Conservation (phyloP, 2,329 filamentous ascomycete genomes). For the Blastomyces percursus region DNA sequence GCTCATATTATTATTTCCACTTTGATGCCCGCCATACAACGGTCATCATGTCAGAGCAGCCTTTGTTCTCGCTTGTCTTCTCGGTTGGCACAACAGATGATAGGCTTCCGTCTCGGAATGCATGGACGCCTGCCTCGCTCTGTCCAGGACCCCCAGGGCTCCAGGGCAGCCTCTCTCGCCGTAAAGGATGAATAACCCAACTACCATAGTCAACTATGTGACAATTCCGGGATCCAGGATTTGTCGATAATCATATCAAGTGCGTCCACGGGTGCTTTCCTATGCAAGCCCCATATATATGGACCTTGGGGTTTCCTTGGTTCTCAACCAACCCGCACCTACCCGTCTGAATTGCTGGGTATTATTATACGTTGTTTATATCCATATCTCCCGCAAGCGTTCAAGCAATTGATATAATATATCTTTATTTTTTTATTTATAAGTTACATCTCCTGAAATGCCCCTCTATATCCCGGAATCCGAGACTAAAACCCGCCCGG, state of each 20-base stretch:
- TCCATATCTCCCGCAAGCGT: neutral
- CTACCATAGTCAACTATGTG: neutral
- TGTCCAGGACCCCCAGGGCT: neutral
- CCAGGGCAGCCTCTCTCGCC: too few relatives aligned
- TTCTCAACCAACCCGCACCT: neutral
- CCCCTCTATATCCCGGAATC: constrained; percentile 1
- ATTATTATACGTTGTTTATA: neutral
- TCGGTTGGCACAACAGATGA: neutral
- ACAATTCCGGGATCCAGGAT: neutral
- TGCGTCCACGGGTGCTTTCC: neutral
- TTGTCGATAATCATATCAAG: neutral
- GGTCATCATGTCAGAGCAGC: neutral
- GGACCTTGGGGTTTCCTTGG: neutral
- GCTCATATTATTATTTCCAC: neutral
- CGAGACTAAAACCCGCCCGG: neutral
- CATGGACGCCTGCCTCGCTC: neutral
- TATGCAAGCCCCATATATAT: neutral
- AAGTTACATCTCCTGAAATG: neutral
- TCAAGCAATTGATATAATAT: neutral
- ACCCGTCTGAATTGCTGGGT: neutral
- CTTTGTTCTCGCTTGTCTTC: constrained; percentile 3
- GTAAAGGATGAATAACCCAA: neutral
- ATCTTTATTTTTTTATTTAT: neutral
- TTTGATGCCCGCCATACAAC: neutral
- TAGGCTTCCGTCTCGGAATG: neutral